These are phyloP conservation scores for Podospora didyma DNA, from an alignment of 495 filamentous ascomycete genomes.

Conservation along the genomic window DNA sequence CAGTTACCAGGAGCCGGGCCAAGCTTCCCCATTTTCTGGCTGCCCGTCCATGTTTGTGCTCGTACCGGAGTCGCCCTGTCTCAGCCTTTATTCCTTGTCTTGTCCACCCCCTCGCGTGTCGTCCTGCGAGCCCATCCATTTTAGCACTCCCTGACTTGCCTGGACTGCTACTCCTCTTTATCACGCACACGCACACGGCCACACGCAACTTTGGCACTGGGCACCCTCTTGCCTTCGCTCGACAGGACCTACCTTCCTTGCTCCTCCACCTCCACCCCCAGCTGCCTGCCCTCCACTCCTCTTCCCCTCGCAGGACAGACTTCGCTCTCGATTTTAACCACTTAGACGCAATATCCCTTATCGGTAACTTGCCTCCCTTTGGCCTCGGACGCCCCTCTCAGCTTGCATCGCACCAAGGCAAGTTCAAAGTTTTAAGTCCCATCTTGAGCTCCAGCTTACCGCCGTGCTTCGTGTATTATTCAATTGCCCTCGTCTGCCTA, in stretches of 20 bases:
- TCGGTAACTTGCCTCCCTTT: background rate
- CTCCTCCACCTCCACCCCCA: background rate
- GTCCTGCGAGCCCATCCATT: conserved; percentile 2
- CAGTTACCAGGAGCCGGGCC: background rate
- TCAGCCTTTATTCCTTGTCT: conserved; percentile 12
- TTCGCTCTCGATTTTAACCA: background rate
- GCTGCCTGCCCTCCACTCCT: too few species aligned
- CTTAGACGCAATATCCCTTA: background rate
- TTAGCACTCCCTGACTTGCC: conserved; percentile 6
- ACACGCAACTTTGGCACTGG: too few species aligned
- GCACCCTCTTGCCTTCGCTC: background rate
- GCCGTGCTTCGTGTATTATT: background rate
- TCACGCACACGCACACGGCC: conserved; percentile 11
- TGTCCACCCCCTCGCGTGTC: background rate
- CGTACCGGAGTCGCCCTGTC: conserved; percentile 5
- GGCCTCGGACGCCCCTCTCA: background rate
- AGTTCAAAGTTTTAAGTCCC: background rate
- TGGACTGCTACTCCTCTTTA: conserved; percentile 10
- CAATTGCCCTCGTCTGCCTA: background rate
- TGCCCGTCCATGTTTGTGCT: background rate
- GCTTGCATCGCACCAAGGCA: background rate
- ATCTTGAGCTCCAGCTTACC: background rate
- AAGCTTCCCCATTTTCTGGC: background rate
- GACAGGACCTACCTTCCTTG: background rate
- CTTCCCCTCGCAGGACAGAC: background rate